Evolutionary conservation across 2,329 filamentous ascomycete genomes (phyloP).

Genomic region (Aspergillus jensenii): DNA sequence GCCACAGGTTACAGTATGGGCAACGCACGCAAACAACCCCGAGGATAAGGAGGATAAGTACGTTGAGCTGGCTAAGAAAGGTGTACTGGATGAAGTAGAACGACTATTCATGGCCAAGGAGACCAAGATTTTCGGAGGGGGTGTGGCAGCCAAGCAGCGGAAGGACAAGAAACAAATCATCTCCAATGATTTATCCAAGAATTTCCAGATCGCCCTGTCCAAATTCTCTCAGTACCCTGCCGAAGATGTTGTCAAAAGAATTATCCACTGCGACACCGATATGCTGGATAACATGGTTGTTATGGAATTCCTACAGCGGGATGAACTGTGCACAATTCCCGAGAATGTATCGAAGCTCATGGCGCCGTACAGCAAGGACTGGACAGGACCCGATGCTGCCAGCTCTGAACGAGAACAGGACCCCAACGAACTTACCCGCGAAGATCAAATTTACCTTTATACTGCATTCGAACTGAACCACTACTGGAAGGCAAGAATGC

Average conservation of each 20-base stretch:
- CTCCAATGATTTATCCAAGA: constrained; percentile 82
- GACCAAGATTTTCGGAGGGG: constrained; percentile 76
- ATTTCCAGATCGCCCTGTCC: constrained; percentile 87
- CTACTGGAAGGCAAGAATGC: constrained; percentile 98
- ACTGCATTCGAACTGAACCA: constrained; percentile 94
- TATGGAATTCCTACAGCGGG: constrained; percentile 94
- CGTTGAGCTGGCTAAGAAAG: constrained; percentile 85
- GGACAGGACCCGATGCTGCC: constrained; percentile 82
- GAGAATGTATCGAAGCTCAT: constrained; percentile 89
- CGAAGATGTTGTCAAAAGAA: constrained; percentile 85
- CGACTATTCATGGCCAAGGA: constrained; percentile 97
- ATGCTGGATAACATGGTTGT: constrained; percentile 86
- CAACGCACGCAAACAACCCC: constrained; percentile 77
- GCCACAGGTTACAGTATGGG: constrained; percentile 90
- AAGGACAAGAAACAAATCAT: constrained; percentile 98
- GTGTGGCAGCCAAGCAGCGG: constrained; percentile 67
- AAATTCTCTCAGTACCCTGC: constrained; percentile 85
- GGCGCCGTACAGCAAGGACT: constrained; percentile 94
- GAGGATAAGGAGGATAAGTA: constrained; percentile 95
- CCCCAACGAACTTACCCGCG: constrained; percentile 81
- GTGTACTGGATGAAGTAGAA: constrained; percentile 95
- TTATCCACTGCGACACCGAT: constrained; percentile 90
- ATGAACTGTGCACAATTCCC: constrained; percentile 87
- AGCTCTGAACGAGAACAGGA: constrained; percentile 80
- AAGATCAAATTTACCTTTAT: constrained; percentile 92